Evolutionary conservation across 371 early-diverging fungal species (phyloP), one percentile per base, ranked within the genome.

Genomic region (Choanephora cucurbitarum): DNA sequence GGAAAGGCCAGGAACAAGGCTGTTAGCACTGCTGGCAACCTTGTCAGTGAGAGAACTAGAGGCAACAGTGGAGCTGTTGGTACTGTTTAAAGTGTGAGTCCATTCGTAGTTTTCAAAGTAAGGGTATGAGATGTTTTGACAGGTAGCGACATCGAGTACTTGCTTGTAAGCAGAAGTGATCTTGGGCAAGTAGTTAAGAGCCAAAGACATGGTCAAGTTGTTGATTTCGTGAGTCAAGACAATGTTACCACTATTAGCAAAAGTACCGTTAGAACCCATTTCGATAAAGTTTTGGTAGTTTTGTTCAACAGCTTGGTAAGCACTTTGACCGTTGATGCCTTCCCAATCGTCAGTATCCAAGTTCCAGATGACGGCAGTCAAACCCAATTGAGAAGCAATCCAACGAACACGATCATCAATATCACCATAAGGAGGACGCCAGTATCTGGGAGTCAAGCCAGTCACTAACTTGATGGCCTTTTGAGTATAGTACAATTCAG

Each of bases 381-480:
- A 57, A 56, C 67, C 69, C 34, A 79, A 57, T 49, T 75, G 76
- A 43, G 73, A 61, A 53, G 76, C 80, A 52, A 79, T 72, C 74
- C 72, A 72, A 44, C 80, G 80, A 49, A 75, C 80, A 62, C 80
- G 74, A 49, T 79, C 74, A 67, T 79, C 80, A n/a, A 79, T 49
- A 72, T 79, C 80, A 67, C 74, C 78, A 52, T 67, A 68, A 44
- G 74, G 70, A 55, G 82, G 82, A 52, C 85, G 77, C 77, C 73
- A 77, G 73, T 79, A 79, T 34, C 67, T 52, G n/a, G 83, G 83
- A 18, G 79, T 78, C 28, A 76, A 49, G 51, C 84, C 83, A 44
- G 75, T 75, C 11, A 77, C 69, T 14, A 75, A 66, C 66, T 84
- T 73, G 61, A 86, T 79, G 22, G 77, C 72, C 52, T 75, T 77